Percentiles rank a stretch among this genome's conserved stretches.
Conservation (phyloP, 2,329 filamentous ascomycete genomes). For the Cordyceps tenuipes region DNA sequence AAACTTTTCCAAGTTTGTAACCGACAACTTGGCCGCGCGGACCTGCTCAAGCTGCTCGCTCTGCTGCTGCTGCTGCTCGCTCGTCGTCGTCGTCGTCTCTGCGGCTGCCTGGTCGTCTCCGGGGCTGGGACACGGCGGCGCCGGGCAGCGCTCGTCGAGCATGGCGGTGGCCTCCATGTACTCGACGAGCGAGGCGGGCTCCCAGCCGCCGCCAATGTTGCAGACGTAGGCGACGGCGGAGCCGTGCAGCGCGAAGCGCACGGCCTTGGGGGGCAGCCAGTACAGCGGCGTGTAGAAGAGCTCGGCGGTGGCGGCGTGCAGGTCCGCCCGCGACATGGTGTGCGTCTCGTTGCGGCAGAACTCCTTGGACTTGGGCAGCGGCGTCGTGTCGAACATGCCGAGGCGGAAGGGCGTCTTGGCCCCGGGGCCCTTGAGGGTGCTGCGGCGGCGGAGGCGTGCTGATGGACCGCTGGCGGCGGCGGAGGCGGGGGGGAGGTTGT, state of each 20-base stretch:
- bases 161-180: slow-evolving; percentile 12
- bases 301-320: slow-evolving; percentile 7
- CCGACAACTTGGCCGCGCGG: background rate
- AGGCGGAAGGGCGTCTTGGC: background rate
- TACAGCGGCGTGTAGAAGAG: slow-evolving; percentile 13
- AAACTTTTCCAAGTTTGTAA: slow-evolving; percentile 1
- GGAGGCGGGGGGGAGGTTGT: background rate
- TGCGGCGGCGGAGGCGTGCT: background rate
- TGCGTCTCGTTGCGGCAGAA: background rate
- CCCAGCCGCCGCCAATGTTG: slow-evolving; percentile 7
- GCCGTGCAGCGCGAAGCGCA: slow-evolving; percentile 11
- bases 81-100: background rate
- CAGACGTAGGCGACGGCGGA: slow-evolving; percentile 9
- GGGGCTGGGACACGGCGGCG: no score
- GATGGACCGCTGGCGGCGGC: background rate
- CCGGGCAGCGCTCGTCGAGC: slow-evolving; percentile 9
- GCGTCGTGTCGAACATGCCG: background rate
- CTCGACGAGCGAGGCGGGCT: slow-evolving; percentile 11
- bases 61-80: no score
- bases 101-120: no score
- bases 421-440: no score
- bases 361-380: background rate
- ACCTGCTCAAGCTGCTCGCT: no score
- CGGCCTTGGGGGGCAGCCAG: slow-evolving; percentile 7
- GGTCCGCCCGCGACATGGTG: background rate